Evolutionary conservation across 2,329 filamentous ascomycete genomes (phyloP), one percentile per base, ranked within the genome.

Genomic region (Epichloe coenophiala): DNA sequence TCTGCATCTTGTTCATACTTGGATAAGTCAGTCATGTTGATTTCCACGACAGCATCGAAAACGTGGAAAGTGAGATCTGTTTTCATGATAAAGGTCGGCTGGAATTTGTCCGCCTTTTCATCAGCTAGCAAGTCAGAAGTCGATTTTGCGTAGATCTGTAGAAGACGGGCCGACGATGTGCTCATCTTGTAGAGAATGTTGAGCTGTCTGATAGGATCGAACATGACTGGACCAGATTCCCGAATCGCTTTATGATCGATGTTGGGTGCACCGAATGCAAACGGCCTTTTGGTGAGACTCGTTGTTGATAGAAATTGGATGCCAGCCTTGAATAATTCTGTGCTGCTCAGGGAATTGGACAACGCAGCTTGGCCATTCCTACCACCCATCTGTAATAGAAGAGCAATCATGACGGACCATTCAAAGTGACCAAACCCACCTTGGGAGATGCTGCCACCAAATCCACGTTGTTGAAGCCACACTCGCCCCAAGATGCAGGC

Each of bases 361-460:
- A 97, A 74, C 5, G 87, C 70, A 2, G 84, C 76, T 55, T 81
- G 78, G 2, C 86, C 85, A 53, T 83, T 83, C 6, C 80, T 77
- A 6, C 83, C 84, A 27, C 87, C 87, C n/a, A 79, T 80, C 64
- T 88, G 82, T 41, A 97, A 73, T 2, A 97, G 71, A 13, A 95
- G 72, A 35, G 90, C 87, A 62, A 90, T 78, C 46, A 93, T 70
- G n/a, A 80, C 71, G 0, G 86, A 77, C 88, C 88, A 97, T 64
- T 98, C 93, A 56, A 95, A 95, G 57, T 88, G 81, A 3, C 93
- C 93, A 63, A 98, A 96, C 0, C 93, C 93, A 43, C 93, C 91
- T 42, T 75, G 71, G 2, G 79, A 74, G n/a, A 89, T 67, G 21
- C 76, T 71, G 43, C 86, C 78, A 15, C 76, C 77, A 57, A 96